Evolutionary conservation across 2,329 filamentous ascomycete genomes (phyloP).

Genomic region (Falciphora oryzae): DNA sequence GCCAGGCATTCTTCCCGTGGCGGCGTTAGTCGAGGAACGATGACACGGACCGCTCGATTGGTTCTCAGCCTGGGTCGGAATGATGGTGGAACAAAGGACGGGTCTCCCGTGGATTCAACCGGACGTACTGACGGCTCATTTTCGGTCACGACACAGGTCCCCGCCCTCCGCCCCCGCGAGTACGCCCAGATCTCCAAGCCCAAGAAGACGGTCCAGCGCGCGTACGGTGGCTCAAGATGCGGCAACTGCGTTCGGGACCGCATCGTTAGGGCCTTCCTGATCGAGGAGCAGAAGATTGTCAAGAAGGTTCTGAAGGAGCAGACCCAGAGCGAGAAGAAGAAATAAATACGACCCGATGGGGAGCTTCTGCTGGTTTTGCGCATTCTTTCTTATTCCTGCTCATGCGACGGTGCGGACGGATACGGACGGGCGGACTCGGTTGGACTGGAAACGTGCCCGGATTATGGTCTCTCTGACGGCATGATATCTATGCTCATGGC

Average conservation of each 20-base stretch:
- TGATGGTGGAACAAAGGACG: background rate
- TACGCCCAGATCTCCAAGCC: conserved; percentile 96
- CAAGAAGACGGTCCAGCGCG: conserved; percentile 98
- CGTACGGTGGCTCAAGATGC: conserved; percentile 98
- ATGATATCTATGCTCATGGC: conserved; percentile 4
- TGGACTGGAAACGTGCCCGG: conserved; percentile 1
- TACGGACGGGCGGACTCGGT: conserved; percentile 9
- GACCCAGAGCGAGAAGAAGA: conserved; percentile 66
- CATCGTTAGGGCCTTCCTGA: conserved; percentile 96
- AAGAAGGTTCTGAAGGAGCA: conserved; percentile 99
- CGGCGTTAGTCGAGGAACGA: background rate
- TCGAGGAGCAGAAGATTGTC: conserved; percentile 99
- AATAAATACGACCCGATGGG: conserved; percentile 43
- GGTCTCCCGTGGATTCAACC: background rate
- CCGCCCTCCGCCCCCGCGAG: conserved; percentile 96
- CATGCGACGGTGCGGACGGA: conserved; percentile 1
- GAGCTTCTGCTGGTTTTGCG: background rate
- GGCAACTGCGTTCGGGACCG: conserved; percentile 98
- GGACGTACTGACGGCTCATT: conserved; percentile 13
- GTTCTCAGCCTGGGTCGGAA: background rate
- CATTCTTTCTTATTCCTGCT: background rate
- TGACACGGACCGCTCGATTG: background rate
- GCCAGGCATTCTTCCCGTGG: background rate
- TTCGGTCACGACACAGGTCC: conserved; percentile 53
- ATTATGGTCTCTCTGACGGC: conserved; percentile 1